Evolutionary conservation across 768 basidiomycete genomes (phyloP), one percentile per base, ranked within the genome.

Genomic region (Suillus paluster): DNA sequence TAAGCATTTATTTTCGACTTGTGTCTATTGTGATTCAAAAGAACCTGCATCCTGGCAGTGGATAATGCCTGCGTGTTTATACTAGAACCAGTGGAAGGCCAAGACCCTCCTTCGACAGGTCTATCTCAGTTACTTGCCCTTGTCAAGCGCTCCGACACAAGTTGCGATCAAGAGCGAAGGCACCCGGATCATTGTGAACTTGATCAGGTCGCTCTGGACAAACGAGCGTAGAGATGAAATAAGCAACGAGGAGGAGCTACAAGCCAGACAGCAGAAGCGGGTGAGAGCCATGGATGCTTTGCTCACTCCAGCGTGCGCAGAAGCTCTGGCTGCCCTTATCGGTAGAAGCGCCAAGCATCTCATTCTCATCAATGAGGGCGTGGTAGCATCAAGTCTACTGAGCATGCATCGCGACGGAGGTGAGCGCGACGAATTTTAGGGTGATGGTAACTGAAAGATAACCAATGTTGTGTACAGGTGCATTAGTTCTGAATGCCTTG

Each of bases 91-190:
- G 65, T 77, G 36, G 64, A 74, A 12, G 69, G 66, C 55, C 59
- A 68, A 53, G 68, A 72, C 3, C 49, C 74, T 2, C 45, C 71
- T n/a, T 67, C 78, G 2, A 85, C 84, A 25, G 85, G 87, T 1
- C 77, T 95, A 45, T 77, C 85, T 5, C 87, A 87, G 61, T 84
- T 99, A 49, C 79, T 97, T 36, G 85, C 84, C 7, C 82, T 99
- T 21, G 82, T 91, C 33, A 81, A 83, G 55, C 88, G 94, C 45
- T 90, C 94, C 6, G 91, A 96, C 67, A 90, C 90, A 21, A n/a
- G 77, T 92, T 2, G 86, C 93, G 1, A 80, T 96, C 39, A 91
- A 90, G 75, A 95, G 91, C 70, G 97, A 99, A 78, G 92, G 92
- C 34, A 90, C 94, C 19, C 88, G 97, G 21, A 86, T 96, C 3